phyloP scores from a whole-genome alignment of 2,329 filamentous ascomycete genomes.

The Ophiostoma triangulosporum region DNA sequence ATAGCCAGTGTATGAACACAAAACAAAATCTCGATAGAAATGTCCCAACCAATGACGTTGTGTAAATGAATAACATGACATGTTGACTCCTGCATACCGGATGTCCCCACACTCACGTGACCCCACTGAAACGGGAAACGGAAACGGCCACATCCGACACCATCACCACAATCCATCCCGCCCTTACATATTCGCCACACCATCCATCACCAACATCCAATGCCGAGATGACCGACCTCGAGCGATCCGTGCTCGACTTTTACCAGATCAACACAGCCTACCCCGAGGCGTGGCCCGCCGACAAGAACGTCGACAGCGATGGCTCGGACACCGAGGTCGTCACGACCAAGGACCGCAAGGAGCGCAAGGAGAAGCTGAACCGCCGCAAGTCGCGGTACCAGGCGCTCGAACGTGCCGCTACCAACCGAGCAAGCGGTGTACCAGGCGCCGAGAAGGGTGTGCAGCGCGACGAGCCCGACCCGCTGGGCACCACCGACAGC shows the following conservation, averaged over 20 bases:
- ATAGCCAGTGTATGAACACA: too few species aligned
- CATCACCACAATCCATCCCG: neutral
- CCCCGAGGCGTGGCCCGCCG: constrained; percentile 74
- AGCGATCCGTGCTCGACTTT: constrained; percentile 69
- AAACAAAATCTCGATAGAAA: too few species aligned
- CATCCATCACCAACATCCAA: neutral
- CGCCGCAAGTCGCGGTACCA: constrained; percentile 69
- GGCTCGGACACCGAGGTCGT: constrained; percentile 49
- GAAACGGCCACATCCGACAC: neutral
- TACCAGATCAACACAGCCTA: constrained; percentile 72
- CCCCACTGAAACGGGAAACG: neutral
- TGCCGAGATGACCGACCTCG: constrained; percentile 50
- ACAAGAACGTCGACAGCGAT: constrained; percentile 51
- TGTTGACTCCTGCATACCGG: too few species aligned
- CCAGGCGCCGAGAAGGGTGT: constrained; percentile 52
- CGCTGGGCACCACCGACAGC: constrained; percentile 75
- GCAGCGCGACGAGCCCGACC: constrained; percentile 85
- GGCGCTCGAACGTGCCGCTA: constrained; percentile 63
- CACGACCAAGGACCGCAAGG: constrained; percentile 11
- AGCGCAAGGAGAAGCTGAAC: constrained; percentile 34
- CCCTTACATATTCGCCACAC: neutral
- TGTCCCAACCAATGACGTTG: too few species aligned
- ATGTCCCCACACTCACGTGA: neutral
- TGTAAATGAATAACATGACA: too few species aligned
- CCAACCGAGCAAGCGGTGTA: constrained; percentile 51